A percentile compares a stretch with the other conserved stretches of the same genome.
Conservation (phyloP, 106 monocot genomes). For the Amphibolis antarctica region DNA sequence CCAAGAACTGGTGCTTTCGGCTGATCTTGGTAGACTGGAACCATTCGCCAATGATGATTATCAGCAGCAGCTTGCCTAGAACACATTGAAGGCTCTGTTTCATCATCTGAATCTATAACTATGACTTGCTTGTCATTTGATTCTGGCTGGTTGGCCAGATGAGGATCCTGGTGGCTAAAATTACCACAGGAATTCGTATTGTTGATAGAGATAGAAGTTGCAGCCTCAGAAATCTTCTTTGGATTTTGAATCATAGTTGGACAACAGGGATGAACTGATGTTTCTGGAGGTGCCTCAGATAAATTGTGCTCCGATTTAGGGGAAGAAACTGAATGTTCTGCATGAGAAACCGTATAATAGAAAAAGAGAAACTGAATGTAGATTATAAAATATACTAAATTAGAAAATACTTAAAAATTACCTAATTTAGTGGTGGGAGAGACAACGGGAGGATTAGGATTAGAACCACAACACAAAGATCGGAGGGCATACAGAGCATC, state of each 20-base stretch:
- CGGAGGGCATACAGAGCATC: not conserved
- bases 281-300: not conserved
- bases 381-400: too few relatives aligned
- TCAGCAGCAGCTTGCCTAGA: conserved; percentile 6
- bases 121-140: conserved; percentile 21
- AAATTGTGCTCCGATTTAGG: not conserved
- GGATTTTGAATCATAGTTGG: not conserved
- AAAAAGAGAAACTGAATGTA: too few relatives aligned
- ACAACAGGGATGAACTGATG: not conserved
- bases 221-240: not conserved
- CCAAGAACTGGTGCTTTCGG: not conserved
- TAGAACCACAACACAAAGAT: not conserved
- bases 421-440: not conserved
- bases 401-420: not conserved
- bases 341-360: not conserved
- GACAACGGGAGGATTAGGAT: not conserved
- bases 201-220: not conserved
- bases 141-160: conserved; percentile 8
- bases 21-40: conserved; percentile 5
- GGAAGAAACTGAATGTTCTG: not conserved
- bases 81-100: conserved; percentile 15
- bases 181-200: not conserved
- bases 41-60: conserved; percentile 5
- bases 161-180: not conserved
- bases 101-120: conserved; percentile 80